These are phyloP conservation scores for Aspergillus cristatus DNA, from an alignment of 495 filamentous ascomycete species.

Conservation along the genomic window DNA sequence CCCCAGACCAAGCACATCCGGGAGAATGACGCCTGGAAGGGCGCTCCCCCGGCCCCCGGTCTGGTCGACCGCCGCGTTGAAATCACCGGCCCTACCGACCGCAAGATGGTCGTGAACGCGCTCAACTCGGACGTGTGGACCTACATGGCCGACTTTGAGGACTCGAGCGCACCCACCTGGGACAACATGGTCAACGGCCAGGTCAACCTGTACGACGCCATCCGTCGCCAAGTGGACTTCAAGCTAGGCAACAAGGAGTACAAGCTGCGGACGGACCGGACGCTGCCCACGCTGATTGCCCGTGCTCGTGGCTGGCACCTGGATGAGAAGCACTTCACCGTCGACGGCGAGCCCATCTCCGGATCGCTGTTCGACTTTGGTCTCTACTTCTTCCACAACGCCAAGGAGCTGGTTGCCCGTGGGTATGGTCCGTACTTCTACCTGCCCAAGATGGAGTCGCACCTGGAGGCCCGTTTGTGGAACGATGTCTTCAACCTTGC, in stretches of 20 bases:
- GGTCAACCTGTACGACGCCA: slow-evolving; percentile 96
- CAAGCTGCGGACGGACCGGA: slow-evolving; percentile 83
- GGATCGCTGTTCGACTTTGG: slow-evolving; percentile 95
- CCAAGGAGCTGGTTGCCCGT: slow-evolving; percentile 72
- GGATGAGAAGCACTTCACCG: slow-evolving; percentile 96
- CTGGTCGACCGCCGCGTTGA: slow-evolving; percentile 94
- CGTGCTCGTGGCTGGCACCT: slow-evolving; percentile 90
- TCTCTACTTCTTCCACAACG: slow-evolving; percentile 99
- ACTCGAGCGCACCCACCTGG: slow-evolving; percentile 96
- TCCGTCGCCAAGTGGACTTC: slow-evolving; percentile 92
- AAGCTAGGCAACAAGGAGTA: slow-evolving; percentile 93
- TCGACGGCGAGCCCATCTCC: slow-evolving; percentile 92
- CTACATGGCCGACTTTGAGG: slow-evolving; percentile 99
- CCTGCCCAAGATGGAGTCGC: slow-evolving; percentile 98
- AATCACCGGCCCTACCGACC: slow-evolving; percentile 95
- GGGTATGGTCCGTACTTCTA: slow-evolving; percentile 97
- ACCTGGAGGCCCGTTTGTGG: slow-evolving; percentile 95
- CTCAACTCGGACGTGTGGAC: slow-evolving; percentile 97
- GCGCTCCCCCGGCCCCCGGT: slow-evolving; percentile 85
- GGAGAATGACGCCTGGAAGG: slow-evolving; percentile 90
- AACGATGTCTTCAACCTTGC: slow-evolving; percentile 97
- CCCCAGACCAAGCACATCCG: slow-evolving; percentile 94
- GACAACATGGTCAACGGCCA: slow-evolving; percentile 99
- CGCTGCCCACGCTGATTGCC: slow-evolving; percentile 73
- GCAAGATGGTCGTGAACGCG: slow-evolving; percentile 99